Conservation (phyloP, 2,329 filamentous ascomycete species). For the Colletotrichum somersetense region DNA sequence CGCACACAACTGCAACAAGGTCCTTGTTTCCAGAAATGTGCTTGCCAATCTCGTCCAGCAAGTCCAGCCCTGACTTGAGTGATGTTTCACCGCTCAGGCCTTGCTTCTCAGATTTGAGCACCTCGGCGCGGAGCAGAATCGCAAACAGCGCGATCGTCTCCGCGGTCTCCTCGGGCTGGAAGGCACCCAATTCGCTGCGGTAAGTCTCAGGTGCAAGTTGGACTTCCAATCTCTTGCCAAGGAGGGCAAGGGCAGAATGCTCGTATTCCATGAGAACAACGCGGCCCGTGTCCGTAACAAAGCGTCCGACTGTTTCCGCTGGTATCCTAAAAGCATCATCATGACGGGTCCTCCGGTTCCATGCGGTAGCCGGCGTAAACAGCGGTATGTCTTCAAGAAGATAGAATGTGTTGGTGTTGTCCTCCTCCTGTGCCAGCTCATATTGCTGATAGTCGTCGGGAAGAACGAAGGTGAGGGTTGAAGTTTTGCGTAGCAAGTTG, state of each 20-base stretch:
- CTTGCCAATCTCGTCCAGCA: conserved; percentile 69
- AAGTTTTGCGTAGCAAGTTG: conserved; percentile 75
- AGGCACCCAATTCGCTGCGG: conserved; percentile 63
- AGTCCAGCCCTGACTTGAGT: conserved; percentile 55
- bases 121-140: conserved; percentile 72
- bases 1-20: conserved; percentile 83
- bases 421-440: conserved; percentile 84
- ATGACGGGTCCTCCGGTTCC: conserved; percentile 58
- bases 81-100: conserved; percentile 43
- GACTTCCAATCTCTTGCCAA: conserved; percentile 81
- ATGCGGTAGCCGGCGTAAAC: conserved; percentile 64
- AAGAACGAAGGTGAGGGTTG: conserved; percentile 83
- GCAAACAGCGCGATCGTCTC: conserved; percentile 83
- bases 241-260: conserved; percentile 83
- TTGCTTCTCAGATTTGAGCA: conserved; percentile 50
- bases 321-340: conserved; percentile 72
- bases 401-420: conserved; percentile 83
- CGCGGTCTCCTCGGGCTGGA: conserved; percentile 72
- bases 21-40: conserved; percentile 73
- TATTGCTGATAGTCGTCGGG: conserved; percentile 80
- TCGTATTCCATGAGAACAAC: conserved; percentile 82
- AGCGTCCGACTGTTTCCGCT: conserved; percentile 74
- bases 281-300: conserved; percentile 82
- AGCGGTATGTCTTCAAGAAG: conserved; percentile 74
- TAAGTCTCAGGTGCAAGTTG: conserved; percentile 70